phyloP scores from a whole-genome alignment of 495 filamentous ascomycete genomes.

The Podospora australis region DNA sequence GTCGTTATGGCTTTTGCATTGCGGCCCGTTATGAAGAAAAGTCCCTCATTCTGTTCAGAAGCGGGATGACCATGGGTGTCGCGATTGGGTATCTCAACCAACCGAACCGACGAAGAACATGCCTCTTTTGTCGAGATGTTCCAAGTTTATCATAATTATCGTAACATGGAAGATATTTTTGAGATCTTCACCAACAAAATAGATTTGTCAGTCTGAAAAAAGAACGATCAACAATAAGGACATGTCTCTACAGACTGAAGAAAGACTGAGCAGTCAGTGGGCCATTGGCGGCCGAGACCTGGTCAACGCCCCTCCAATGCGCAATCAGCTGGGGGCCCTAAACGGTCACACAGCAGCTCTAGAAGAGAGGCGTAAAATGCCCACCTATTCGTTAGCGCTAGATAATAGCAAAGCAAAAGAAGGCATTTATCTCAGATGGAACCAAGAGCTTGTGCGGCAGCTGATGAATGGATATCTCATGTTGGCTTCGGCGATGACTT shows the following conservation, averaged over 20 bases:
- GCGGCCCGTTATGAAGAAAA: neutral
- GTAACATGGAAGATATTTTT: too few relatives aligned
- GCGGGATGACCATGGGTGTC: too few relatives aligned
- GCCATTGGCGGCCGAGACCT: slow-evolving; percentile 1
- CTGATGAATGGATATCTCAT: neutral
- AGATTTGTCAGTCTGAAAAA: too few relatives aligned
- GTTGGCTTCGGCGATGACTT: too few relatives aligned
- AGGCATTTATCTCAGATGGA: too few relatives aligned
- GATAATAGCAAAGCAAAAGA: neutral
- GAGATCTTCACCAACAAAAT: too few relatives aligned
- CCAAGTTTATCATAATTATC: too few relatives aligned
- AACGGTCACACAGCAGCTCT: neutral
- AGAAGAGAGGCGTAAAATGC: neutral
- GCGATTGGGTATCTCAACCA: too few relatives aligned
- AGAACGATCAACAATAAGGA: too few relatives aligned
- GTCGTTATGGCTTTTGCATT: neutral
- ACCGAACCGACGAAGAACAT: too few relatives aligned
- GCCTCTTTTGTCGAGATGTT: too few relatives aligned
- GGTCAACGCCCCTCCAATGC: slow-evolving; percentile 2
- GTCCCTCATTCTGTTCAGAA: slow-evolving; percentile 1
- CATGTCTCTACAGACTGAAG: too few relatives aligned
- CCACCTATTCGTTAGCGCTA: neutral
- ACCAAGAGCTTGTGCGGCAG: neutral
- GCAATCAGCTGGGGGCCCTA: slow-evolving; percentile 5
- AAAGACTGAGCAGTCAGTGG: neutral